A percentile compares a stretch with the other conserved stretches of the same genome.
These are phyloP conservation scores for Stramenopiles sp. DNA, from an alignment of 352 stramenopile species.

Conservation along the genomic window DNA sequence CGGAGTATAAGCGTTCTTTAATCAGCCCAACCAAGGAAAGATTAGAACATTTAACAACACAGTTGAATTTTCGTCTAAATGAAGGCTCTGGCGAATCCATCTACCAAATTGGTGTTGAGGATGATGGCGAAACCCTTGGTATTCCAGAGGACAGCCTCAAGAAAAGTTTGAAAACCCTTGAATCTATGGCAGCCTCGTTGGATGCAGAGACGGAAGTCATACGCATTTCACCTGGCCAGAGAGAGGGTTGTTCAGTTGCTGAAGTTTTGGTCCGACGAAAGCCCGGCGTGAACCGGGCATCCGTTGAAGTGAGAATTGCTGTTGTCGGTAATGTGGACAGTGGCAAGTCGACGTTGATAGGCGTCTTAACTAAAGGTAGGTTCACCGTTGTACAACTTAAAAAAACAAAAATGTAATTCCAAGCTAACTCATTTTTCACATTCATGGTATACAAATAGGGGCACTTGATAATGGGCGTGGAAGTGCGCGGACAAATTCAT, in stretches of 20 bases:
- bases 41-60: conserved; percentile 56
- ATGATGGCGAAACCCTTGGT: conserved; percentile 48
- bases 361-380: conserved; percentile 53
- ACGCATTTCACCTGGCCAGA: too few relatives aligned
- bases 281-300: too few relatives aligned
- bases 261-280: too few relatives aligned
- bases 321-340: conserved; percentile 75
- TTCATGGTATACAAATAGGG: too few relatives aligned
- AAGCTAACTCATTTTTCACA: too few relatives aligned
- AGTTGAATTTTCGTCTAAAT: conserved; percentile 67
- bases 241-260: too few relatives aligned
- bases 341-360: conserved; percentile 75
- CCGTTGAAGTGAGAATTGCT: conserved; percentile 39
- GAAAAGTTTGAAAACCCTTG: too few relatives aligned
- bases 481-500: conserved; percentile 48
- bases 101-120: conserved; percentile 60
- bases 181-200: too few relatives aligned
- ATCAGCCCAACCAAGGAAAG: conserved; percentile 28
- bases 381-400: too few relatives aligned
- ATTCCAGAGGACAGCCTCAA: conserved; percentile 42
- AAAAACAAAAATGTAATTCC: too few relatives aligned
- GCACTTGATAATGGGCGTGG: conserved; percentile 87
- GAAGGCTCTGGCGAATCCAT: conserved; percentile 52
- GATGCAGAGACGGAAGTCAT: too few relatives aligned
- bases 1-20: conserved; percentile 15